Conservation (phyloP, 257 asterid species). For the Solanum etuberosum region DNA sequence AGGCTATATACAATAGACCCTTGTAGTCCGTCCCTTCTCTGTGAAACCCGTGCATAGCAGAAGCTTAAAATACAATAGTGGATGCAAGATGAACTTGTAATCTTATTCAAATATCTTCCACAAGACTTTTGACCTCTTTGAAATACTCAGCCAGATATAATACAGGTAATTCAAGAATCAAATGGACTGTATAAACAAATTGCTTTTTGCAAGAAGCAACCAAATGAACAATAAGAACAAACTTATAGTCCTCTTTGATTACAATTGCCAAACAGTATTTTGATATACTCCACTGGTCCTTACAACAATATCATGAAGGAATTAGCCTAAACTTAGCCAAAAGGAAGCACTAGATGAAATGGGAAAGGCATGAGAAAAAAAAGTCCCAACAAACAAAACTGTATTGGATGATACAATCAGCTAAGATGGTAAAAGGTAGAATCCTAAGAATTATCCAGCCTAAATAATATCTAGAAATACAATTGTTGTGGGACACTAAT, state of each 20-base stretch:
- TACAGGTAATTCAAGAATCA: background rate
- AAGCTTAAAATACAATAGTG: background rate
- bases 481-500: constrained; percentile 4
- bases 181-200: background rate
- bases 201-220: background rate
- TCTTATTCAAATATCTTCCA: background rate
- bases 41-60: background rate
- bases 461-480: constrained; percentile 5
- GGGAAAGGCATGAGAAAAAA: background rate
- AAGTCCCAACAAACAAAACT: background rate
- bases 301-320: background rate
- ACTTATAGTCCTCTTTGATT: background rate
- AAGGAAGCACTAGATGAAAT: background rate
- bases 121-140: background rate
- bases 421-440: background rate
- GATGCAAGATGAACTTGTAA: background rate
- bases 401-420: background rate
- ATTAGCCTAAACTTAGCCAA: background rate
- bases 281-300: background rate
- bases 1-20: background rate
- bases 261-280: background rate
- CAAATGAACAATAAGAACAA: background rate
- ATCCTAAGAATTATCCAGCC: background rate
- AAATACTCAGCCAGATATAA: background rate
- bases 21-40: background rate